These are phyloP conservation scores for Acephala macrosclerotiorum DNA, from an alignment of 2,329 filamentous ascomycete species.

Conservation along the genomic window DNA sequence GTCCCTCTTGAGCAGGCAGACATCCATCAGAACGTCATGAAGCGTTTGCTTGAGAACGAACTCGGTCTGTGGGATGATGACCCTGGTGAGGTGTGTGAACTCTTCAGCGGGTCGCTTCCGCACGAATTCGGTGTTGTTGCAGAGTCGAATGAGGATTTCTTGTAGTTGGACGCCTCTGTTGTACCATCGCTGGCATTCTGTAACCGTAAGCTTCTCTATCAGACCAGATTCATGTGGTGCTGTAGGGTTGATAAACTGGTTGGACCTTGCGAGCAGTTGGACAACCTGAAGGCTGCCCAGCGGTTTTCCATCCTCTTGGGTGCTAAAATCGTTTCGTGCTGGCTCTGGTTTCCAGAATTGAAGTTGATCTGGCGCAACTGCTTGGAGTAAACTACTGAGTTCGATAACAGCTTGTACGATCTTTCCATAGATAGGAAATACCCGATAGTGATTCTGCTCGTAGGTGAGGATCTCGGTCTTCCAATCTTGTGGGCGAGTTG, in stretches of 20 bases:
- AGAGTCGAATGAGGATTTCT: not conserved
- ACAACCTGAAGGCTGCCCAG: not conserved
- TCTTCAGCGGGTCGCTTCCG: not conserved
- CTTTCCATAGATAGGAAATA: constrained; percentile 20
- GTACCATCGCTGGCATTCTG: constrained; percentile 18
- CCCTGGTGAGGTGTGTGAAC: not conserved
- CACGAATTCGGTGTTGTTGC: not conserved
- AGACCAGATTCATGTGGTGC: not conserved
- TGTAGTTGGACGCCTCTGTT: constrained; percentile 13
- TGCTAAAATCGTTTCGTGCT: constrained; percentile 1
- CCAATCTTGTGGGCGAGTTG: constrained; percentile 11
- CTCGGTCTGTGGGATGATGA: not conserved
- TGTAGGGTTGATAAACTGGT: constrained; percentile 5
- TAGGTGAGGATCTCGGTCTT: constrained; percentile 13
- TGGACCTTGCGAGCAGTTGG: not conserved
- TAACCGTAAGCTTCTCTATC: constrained; percentile 14
- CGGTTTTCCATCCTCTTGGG: not conserved
- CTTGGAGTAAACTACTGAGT: not conserved
- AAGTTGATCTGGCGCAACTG: not conserved
- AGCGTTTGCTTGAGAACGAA: constrained; percentile 14
- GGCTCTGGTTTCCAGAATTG: constrained; percentile 12
- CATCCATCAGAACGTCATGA: constrained; percentile 16
- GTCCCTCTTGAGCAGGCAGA: not conserved
- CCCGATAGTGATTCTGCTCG: constrained; percentile 20
- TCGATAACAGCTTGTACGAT: constrained; percentile 5